Conservation (phyloP, 352 stramenopile species). For the Globisporangium polare region DNA sequence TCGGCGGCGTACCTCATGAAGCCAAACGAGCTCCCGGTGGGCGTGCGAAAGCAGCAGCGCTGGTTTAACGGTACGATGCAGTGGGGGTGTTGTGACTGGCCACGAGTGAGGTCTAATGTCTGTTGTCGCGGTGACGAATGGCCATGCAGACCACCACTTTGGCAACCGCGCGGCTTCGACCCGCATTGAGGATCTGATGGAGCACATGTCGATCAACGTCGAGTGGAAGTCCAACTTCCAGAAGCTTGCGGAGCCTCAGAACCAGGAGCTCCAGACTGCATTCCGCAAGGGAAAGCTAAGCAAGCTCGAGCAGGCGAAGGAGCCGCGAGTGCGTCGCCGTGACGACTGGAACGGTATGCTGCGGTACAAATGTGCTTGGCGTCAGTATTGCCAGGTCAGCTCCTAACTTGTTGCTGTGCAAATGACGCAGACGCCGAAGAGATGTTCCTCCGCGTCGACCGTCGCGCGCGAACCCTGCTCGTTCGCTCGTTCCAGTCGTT, state of each 20-base stretch:
- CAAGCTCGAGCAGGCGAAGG: slow-evolving; percentile 26
- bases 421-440: slow-evolving; percentile 26
- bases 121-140: background rate
- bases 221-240: slow-evolving; percentile 88
- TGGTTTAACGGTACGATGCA: slow-evolving; percentile 71
- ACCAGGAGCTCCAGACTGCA: slow-evolving; percentile 63
- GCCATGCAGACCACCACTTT: slow-evolving; percentile 68
- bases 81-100: background rate
- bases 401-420: background rate
- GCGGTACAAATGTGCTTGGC: background rate
- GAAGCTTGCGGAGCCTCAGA: slow-evolving; percentile 73
- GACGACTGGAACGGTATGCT: slow-evolving; percentile 71
- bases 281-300: slow-evolving; percentile 64
- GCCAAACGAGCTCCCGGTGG: slow-evolving; percentile 64
- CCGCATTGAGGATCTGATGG: slow-evolving; percentile 78
- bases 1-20: slow-evolving; percentile 60
- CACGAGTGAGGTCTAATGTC: background rate
- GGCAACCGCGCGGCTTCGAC: slow-evolving; percentile 70
- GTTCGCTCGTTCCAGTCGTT: slow-evolving; percentile 67
- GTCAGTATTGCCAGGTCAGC: background rate
- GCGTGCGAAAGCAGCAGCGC: slow-evolving; percentile 73
- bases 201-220: slow-evolving; percentile 85
- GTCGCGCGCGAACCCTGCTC: slow-evolving; percentile 62
- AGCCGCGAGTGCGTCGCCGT: slow-evolving; percentile 42
- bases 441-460: slow-evolving; percentile 77